These are phyloP conservation scores for Pisolithus microcarpus DNA, from an alignment of 768 basidiomycete species.

Conservation along the genomic window DNA sequence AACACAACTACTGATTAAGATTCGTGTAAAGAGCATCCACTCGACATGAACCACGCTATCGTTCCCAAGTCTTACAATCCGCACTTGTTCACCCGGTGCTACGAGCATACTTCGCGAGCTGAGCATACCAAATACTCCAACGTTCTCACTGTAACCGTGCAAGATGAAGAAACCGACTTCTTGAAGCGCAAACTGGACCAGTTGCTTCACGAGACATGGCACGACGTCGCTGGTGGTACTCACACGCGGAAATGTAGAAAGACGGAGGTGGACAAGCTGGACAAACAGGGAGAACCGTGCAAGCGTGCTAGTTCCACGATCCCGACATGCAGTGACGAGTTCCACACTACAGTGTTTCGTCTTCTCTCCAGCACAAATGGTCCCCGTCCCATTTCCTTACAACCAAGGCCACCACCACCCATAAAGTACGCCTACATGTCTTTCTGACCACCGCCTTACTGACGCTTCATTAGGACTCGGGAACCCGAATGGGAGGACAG, in stretches of 20 bases:
- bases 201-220: conserved; percentile 19
- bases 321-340: background rate
- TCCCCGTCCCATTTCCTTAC: conserved; percentile 35
- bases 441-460: background rate
- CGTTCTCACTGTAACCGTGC: background rate
- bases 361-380: conserved; percentile 34
- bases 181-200: conserved; percentile 18
- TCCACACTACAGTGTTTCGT: conserved; percentile 35
- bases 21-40: too few relatives aligned
- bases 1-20: conserved; percentile 18
- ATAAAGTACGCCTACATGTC: conserved; percentile 27
- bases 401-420: conserved; percentile 36
- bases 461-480: conserved; percentile 29
- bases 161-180: conserved; percentile 5
- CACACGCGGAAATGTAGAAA: conserved; percentile 1
- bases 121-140: conserved; percentile 16
- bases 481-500: conserved; percentile 48
- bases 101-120: conserved; percentile 31
- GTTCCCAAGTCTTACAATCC: conserved; percentile 42
- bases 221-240: conserved; percentile 4
- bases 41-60: conserved; percentile 11
- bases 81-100: conserved; percentile 31
- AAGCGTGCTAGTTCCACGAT: background rate
- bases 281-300: background rate
- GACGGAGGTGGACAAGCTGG: background rate